Conservation (phyloP, 2,329 filamentous ascomycete species). For the Talaromyces sp. region DNA sequence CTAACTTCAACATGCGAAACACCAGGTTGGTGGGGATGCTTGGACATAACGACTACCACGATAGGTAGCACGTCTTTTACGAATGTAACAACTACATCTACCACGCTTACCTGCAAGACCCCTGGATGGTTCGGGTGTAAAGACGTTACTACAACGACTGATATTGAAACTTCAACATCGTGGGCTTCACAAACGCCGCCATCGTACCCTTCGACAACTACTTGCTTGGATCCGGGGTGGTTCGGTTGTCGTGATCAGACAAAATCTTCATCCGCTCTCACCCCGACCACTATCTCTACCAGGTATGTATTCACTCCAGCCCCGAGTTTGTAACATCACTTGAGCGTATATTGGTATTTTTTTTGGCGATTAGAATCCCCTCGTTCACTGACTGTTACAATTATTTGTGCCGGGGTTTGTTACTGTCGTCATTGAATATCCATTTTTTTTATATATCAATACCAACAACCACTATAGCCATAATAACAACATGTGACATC, state of each 20-base stretch:
- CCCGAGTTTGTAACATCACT: not conserved
- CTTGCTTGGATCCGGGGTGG: not conserved
- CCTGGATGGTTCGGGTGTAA: slow-evolving; percentile 46
- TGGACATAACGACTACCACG: slow-evolving; percentile 48
- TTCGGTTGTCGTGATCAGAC: not conserved
- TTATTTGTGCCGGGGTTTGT: not conserved
- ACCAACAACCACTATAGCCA: not conserved
- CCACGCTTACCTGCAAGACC: slow-evolving; percentile 36
- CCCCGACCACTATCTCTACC: not conserved
- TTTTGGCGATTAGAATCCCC: not conserved
- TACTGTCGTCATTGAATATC: not conserved
- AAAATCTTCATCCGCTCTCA: not conserved
- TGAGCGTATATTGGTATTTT: not conserved
- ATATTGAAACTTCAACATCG: slow-evolving; percentile 21
- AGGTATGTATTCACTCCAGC: not conserved
- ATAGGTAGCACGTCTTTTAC: slow-evolving; percentile 32
- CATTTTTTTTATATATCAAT: not conserved
- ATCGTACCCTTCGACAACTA: not conserved
- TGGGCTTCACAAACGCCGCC: not conserved
- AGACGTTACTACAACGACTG: slow-evolving; percentile 31
- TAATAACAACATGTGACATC: too few relatives aligned
- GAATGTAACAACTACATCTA: slow-evolving; percentile 27
- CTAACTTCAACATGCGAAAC: slow-evolving; percentile 84
- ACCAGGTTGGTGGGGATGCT: slow-evolving; percentile 80
- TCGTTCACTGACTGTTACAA: not conserved